Percentiles rank a stretch among this genome's conserved stretches.
Conservation (phyloP, 176 grass and related monocot species). For the Triticum timopheevii region DNA sequence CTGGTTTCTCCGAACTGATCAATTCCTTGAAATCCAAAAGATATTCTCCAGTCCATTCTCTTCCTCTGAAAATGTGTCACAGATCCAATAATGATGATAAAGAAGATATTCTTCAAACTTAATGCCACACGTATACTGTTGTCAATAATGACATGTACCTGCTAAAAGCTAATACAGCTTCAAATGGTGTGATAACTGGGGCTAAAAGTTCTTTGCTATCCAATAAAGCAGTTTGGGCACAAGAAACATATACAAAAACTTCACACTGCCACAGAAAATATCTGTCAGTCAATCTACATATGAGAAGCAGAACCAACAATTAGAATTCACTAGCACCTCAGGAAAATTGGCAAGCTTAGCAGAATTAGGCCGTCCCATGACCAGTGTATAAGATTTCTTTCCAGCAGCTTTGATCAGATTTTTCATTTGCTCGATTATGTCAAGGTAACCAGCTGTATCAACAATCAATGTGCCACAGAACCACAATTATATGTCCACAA, state of each 20-base stretch:
- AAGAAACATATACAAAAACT: conserved; percentile 96
- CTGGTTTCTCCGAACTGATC: conserved; percentile 35
- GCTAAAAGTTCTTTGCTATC: conserved; percentile 96
- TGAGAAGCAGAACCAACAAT: not conserved
- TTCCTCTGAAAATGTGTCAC: conserved; percentile 52
- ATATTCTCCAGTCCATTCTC: conserved; percentile 90
- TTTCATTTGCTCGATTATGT: conserved; percentile 95
- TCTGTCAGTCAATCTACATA: not conserved
- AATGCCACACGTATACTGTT: not conserved
- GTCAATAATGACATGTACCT: conserved; percentile 45
- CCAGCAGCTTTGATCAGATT: conserved; percentile 76
- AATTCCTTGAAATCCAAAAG: conserved; percentile 91
- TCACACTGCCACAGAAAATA: conserved; percentile 59
- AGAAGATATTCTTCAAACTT: not conserved
- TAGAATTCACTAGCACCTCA: conserved; percentile 53
- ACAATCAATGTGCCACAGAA: conserved; percentile 29
- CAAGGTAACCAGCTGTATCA: conserved; percentile 88
- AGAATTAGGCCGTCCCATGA: conserved; percentile 88
- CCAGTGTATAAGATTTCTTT: conserved; percentile 95
- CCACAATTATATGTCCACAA: not conserved
- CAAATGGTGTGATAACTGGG: conserved; percentile 94
- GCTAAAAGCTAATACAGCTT: conserved; percentile 88
- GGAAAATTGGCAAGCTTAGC: conserved; percentile 97
- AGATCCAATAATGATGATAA: not conserved
- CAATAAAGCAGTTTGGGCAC: conserved; percentile 93